phyloP scores from a whole-genome alignment of 208 protist genomes.

The Acanthamoeba castellanii region DNA sequence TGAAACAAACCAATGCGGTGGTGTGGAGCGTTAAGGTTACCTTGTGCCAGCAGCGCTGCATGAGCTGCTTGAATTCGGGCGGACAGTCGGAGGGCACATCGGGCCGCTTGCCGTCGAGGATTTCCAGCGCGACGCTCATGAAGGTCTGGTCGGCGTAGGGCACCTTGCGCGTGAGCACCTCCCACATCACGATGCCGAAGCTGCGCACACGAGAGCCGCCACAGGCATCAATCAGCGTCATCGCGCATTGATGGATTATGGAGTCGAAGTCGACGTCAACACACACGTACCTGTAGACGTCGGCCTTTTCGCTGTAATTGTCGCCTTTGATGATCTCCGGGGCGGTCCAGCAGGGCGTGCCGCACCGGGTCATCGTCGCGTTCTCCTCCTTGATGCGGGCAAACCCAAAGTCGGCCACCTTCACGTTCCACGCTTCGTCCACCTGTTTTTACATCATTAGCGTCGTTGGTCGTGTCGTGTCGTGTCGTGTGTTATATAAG shows the following conservation, averaged over 20 bases:
- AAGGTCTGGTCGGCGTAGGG: conserved; percentile 32
- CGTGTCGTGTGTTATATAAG: background rate
- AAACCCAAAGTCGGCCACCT: conserved; percentile 63
- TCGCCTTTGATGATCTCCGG: conserved; percentile 20
- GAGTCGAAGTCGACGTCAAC: background rate
- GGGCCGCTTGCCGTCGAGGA: background rate
- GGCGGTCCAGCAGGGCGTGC: conserved; percentile 56
- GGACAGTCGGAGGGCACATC: conserved; percentile 30
- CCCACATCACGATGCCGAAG: conserved; percentile 54
- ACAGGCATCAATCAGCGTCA: background rate
- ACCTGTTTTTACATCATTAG: background rate
- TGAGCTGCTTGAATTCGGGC: background rate
- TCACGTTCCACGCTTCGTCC: conserved; percentile 57
- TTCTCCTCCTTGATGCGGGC: conserved; percentile 38
- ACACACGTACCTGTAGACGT: conserved; percentile 18
- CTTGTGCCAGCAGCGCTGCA: conserved; percentile 18
- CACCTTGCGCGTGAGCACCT: conserved; percentile 42
- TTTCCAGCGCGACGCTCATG: background rate
- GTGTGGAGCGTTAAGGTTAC: background rate
- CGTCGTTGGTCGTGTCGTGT: background rate
- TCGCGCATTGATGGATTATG: background rate
- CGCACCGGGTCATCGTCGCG: conserved; percentile 45
- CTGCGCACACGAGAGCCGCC: background rate
- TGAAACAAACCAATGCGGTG: too few relatives aligned
- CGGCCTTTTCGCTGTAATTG: conserved; percentile 39